phyloP scores from a whole-genome alignment of 2,329 filamentous ascomycete species.

The Samsoniella hepiali region DNA sequence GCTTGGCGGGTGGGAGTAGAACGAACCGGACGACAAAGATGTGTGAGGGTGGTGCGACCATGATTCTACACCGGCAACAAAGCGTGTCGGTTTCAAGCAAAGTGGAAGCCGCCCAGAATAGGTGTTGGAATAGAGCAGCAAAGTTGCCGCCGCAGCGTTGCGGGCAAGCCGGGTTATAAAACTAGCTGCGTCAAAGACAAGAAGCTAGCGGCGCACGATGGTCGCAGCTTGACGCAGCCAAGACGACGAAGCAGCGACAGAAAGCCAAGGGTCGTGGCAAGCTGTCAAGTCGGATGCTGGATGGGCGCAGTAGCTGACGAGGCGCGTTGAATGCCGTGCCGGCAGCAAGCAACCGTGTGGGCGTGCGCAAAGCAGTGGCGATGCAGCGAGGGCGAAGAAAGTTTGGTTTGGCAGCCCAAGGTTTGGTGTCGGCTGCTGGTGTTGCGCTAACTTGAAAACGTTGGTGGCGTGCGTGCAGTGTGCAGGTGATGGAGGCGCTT shows the following conservation, averaged over 20 bases:
- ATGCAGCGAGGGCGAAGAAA: neutral
- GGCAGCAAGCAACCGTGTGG: neutral
- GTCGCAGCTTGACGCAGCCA: slow-evolving; percentile 1
- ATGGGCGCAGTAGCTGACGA: neutral
- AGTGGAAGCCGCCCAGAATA: neutral
- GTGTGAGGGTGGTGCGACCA: slow-evolving; percentile 42
- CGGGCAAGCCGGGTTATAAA: neutral
- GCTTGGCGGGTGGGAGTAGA: slow-evolving; percentile 19
- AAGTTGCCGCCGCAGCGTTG: neutral
- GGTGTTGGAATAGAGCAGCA: neutral
- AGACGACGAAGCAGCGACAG: slow-evolving; percentile 1
- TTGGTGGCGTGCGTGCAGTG: slow-evolving; percentile 5
- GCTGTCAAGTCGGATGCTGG: neutral
- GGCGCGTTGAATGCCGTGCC: neutral
- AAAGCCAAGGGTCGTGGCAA: neutral
- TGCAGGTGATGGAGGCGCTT: neutral
- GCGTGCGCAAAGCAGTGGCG: slow-evolving; percentile 1
- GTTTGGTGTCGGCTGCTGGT: neutral
- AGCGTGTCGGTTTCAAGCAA: neutral
- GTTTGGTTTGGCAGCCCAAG: neutral
- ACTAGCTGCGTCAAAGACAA: neutral
- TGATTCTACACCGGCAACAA: slow-evolving; percentile 24
- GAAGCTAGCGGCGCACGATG: slow-evolving; percentile 2
- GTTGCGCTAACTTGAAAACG: neutral
- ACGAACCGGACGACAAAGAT: slow-evolving; percentile 44